Percentiles rank a stretch among this genome's conserved stretches.
Evolutionary conservation across 768 basidiomycete genomes (phyloP).

Genomic region (Lentinula aciculospora): DNA sequence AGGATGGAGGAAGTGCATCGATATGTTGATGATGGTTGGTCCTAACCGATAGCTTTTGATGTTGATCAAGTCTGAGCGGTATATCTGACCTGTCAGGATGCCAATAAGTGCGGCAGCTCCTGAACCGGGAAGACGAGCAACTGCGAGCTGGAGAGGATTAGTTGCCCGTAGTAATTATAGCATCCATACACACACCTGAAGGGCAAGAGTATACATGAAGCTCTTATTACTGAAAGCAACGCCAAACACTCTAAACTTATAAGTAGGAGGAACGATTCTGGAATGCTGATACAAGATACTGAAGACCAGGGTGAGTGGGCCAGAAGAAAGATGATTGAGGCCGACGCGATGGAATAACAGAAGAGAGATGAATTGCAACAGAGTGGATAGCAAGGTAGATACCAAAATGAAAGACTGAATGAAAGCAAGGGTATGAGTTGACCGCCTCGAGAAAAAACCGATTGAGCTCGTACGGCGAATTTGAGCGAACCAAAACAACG

Average conservation of each 20-base stretch:
- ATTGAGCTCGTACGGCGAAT: slow-evolving; percentile 57
- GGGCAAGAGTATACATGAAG: slow-evolving; percentile 63
- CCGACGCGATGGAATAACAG: slow-evolving; percentile 62
- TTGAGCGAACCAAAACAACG: slow-evolving; percentile 84
- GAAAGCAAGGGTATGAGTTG: neutral
- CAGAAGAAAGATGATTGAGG: slow-evolving; percentile 70
- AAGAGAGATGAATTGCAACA: slow-evolving; percentile 61
- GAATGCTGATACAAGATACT: slow-evolving; percentile 80
- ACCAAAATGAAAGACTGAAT: slow-evolving; percentile 73
- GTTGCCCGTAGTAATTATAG: neutral
- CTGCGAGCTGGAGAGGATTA: slow-evolving; percentile 46
- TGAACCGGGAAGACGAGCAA: slow-evolving; percentile 65
- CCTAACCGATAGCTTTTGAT: slow-evolving; percentile 80
- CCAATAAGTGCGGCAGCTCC: slow-evolving; percentile 58
- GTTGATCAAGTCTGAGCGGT: slow-evolving; percentile 76
- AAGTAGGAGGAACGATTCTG: slow-evolving; percentile 69
- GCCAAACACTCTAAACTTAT: slow-evolving; percentile 73
- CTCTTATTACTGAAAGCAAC: slow-evolving; percentile 72
- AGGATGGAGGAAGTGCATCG: slow-evolving; percentile 55
- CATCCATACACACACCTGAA: slow-evolving; percentile 46
- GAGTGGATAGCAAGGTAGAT: slow-evolving; percentile 58
- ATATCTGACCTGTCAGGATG: slow-evolving; percentile 65
- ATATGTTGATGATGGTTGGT: slow-evolving; percentile 46
- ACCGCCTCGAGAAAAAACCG: neutral
- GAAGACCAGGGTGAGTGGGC: slow-evolving; percentile 73